Percentiles rank a stretch among this genome's conserved stretches.
These are phyloP conservation scores for Lagerstroemia speciosa DNA, from an alignment of 345 rosid genomes.

Conservation along the genomic window DNA sequence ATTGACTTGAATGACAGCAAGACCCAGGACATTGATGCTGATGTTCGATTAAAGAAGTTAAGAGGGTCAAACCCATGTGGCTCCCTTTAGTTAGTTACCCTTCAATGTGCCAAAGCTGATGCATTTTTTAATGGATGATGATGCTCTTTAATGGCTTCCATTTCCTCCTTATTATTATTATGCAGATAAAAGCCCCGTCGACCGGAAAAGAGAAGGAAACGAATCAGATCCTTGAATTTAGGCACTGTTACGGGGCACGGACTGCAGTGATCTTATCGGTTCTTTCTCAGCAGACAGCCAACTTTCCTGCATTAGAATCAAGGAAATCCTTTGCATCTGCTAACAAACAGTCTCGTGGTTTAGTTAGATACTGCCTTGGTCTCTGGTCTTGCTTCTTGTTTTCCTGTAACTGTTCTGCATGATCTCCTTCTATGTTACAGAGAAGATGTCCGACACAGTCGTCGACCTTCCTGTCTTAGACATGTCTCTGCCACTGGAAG, in stretches of 20 bases:
- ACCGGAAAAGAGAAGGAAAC: background rate
- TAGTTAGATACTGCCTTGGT: background rate
- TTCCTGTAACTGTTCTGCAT: background rate
- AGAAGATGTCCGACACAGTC: constrained; percentile 29
- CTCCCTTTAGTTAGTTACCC: background rate
- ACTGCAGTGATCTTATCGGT: background rate
- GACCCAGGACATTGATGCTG: background rate
- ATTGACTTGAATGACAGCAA: background rate
- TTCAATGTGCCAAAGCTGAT: background rate
- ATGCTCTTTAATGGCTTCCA: background rate
- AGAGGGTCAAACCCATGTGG: background rate
- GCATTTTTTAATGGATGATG: background rate
- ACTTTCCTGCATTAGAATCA: background rate
- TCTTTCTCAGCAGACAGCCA: background rate
- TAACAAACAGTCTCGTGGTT: background rate
- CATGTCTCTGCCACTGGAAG: constrained; percentile 32
- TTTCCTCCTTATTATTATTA: background rate
- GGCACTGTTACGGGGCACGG: background rate
- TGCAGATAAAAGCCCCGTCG: background rate
- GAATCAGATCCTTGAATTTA: background rate
- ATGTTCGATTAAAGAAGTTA: background rate
- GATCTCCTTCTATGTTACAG: constrained; percentile 6
- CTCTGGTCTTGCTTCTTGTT: background rate
- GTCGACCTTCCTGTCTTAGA: constrained; percentile 60
- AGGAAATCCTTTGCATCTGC: background rate